These are phyloP conservation scores for Suillus alpinus DNA, from an alignment of 768 basidiomycete genomes.

Conservation along the genomic window DNA sequence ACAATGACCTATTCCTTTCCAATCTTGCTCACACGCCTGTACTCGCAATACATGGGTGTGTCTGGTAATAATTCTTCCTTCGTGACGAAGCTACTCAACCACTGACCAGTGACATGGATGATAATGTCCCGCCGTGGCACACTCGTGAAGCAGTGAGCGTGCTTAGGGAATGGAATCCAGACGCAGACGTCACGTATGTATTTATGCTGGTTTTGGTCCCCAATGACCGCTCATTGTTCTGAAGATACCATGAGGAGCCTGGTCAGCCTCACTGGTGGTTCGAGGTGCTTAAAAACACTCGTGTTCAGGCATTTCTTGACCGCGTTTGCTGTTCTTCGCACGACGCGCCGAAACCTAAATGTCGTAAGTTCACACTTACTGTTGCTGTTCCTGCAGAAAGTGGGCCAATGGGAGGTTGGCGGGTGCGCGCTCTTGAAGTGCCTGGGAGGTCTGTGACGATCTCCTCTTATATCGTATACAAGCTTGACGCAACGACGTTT, in stretches of 20 bases:
- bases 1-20: constrained; percentile 82
- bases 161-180: constrained; percentile 54
- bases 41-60: constrained; percentile 78
- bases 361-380: constrained; percentile 61
- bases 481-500: neutral
- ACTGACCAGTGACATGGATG: constrained; percentile 62
- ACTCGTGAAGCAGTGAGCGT: constrained; percentile 62
- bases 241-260: constrained; percentile 60
- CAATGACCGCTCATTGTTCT: neutral
- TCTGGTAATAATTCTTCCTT: neutral
- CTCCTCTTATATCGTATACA: neutral
- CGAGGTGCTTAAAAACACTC: constrained; percentile 50
- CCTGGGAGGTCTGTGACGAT: constrained; percentile 60
- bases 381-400: constrained; percentile 66
- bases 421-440: constrained; percentile 51
- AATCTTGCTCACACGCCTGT: constrained; percentile 71
- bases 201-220: neutral
- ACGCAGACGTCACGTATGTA: constrained; percentile 52
- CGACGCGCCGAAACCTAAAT: neutral
- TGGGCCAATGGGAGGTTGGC: constrained; percentile 71
- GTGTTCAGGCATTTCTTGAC: constrained; percentile 58
- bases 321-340: constrained; percentile 16
- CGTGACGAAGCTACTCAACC: neutral
- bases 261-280: constrained; percentile 72
- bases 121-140: constrained; percentile 89